Evolutionary conservation across 2,329 filamentous ascomycete genomes (phyloP), one percentile per base, ranked within the genome.

Genomic region (Xenoacremonium recifei): DNA sequence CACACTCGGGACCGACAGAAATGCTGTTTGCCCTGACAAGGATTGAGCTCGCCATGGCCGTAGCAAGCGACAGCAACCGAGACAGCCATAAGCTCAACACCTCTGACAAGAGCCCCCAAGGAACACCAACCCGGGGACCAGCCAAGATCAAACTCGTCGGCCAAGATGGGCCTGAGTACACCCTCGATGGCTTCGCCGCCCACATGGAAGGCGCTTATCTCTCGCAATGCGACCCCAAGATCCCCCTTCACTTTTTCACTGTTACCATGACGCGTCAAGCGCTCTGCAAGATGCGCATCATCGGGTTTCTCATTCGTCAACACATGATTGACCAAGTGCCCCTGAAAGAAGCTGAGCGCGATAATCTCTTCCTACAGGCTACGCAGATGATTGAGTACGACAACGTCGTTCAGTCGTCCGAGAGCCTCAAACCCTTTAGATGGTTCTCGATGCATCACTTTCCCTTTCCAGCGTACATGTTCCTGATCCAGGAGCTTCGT

Each of bases 381-480:
- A 75, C 78, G 30, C 68, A 72, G 47, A 79, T 80, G 71, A 65
- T 82, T 19, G 79, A 82, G 58, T 78, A 77, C 46, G 79, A 82
- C 59, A 79, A 77, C 45, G 54, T 75, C 25, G 71, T 82, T 17
- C 75, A 80, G 47, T 67, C 68, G 1, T 69, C 72, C 5, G 70
- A 77, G 13, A 69, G 63, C 36, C 62, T 82, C 4, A 69, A 69
- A 13, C 69, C 74, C 3, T 82, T 77, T 50, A 67, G 67, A 37
- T 83, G 79, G 79, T 82, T 78, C 54, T 78, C 76, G 0, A 68
- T 73, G 49, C 73, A 80, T 53, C 71, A 82, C 57, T 79, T 82
- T 40, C 79, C 79, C 7, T 73, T 83, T 47, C 78, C 77, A 2
- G 79, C 76, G 2, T 82, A 82, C 60, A 77, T 82, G 59, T 80